Base-by-base conservation (phyloP, 805 yeast genomes). In the Starmera caribaea region DNA sequence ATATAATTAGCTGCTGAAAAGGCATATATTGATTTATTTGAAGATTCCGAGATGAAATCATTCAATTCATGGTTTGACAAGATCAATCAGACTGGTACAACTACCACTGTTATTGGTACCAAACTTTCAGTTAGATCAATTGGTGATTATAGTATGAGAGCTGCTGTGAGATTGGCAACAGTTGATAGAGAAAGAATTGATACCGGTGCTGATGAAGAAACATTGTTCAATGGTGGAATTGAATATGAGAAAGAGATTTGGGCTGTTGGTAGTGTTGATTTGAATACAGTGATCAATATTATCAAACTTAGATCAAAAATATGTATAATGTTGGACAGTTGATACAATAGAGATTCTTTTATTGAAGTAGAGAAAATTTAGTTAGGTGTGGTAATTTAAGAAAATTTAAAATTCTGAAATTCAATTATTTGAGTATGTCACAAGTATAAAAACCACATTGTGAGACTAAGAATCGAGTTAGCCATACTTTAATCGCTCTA, bases 1-100 rank as follows among this genome's bases (percentile, higher is more conserved):
- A 80, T 90, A 48, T 89, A 88, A 53, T 69, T 90, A 45, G 96
- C 97, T 1, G 96, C 96, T 8, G 98, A 90, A 58, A 86, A 86
- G 64, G 88, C 94, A 1, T 88, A 73, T 58, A 57, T 89, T 61
- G 68, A 73, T 36, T 65, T 90, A 49, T 79, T 84, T 28, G 85
- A 81, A 24, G 95, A 83, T 46, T 73, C 63, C 9, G 64, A 68
- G 15, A 56, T 72, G 62, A 58, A 45, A 1, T 55, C 61, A 21
- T 87, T 85, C 64, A 72, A 71, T 39, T 51, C 51, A 10, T 90
- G 96, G 96, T 73, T 83, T 41, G 63, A 55, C 2, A 51, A 58
- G 2, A 55, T 65, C 13, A 58, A 66, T 41, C 62, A 50, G 9
- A 61, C 54, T 17, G 57, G 57, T 21, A 52, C 65, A 3, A 48